Evolutionary conservation across 2,329 filamentous ascomycete genomes (phyloP), one percentile per base, ranked within the genome.

Genomic region (Neopestalotiopsis rosae): DNA sequence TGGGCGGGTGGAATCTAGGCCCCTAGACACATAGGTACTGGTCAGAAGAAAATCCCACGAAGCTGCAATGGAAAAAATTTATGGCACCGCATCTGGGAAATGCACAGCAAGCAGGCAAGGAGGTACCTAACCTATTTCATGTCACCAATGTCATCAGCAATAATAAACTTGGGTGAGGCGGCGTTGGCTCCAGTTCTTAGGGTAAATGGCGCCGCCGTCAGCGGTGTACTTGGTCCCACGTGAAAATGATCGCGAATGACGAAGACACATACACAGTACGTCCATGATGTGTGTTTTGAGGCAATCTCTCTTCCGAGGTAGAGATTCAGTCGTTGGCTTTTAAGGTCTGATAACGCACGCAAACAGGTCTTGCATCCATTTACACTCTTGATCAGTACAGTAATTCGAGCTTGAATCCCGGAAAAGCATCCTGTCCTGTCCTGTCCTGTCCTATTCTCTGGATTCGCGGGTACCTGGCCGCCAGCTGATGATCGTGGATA

Each of bases 101-200:
- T 38, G 34, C 34, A 38, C 34, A 38, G 34, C 10, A 38, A 38
- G 34, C 10, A 38, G 34, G 34, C 10, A 38, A 38, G 34, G 10
- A 38, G 34, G 34, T 38, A 38, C 34, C 34, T 38, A 28, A 38
- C 34, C 34, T 38, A 38, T 10, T 10, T 38, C 34, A 38, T 38
- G 34, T 38, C 34, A 38, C 10, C 34, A 28, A 28, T 28, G 24
- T 28, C 24, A 17, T 61, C 58, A 32, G 32, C 32, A 61, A 40
- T 40, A 64, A 64, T 28, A 64, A 38, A 64, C 61, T 64, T 64
- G 61, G 34, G 40, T 64, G 61, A 64, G 61, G 38, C 61, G 42
- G 61, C 61, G 61, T 38, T n/a, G 61, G 61, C 42, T 38, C 61
- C 38, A 64, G 30, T 49, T n/a, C 24, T 64, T 64, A 64, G 61